These are phyloP conservation scores for Thraustotheca clavata DNA, from an alignment of 352 stramenopile genomes.

Conservation along the genomic window DNA sequence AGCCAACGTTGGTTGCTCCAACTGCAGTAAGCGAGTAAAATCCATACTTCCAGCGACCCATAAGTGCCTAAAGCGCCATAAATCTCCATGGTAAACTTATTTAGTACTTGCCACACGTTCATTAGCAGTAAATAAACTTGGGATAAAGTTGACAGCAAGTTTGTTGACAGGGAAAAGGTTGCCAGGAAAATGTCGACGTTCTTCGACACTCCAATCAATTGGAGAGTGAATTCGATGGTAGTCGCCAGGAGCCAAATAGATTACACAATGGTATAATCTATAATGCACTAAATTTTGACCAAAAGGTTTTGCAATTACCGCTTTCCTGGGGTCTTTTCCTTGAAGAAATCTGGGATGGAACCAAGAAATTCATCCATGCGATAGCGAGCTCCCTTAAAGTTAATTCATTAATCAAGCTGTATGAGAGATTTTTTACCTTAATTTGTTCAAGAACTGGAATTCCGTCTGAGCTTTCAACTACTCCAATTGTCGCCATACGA, in stretches of 20 bases:
- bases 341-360: slow-evolving; percentile 47
- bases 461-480: slow-evolving; percentile 36
- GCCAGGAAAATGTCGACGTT: slow-evolving; percentile 75
- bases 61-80: slow-evolving; percentile 27
- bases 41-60: slow-evolving; percentile 66
- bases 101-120: slow-evolving; percentile 43
- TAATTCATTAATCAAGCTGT: neutral
- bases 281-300: slow-evolving; percentile 25
- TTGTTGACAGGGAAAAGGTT: slow-evolving; percentile 77
- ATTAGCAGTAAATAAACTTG: slow-evolving; percentile 77
- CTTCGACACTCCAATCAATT: slow-evolving; percentile 57
- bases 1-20: slow-evolving; percentile 82
- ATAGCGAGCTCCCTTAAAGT: slow-evolving; percentile 45
- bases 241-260: slow-evolving; percentile 79
- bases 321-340: slow-evolving; percentile 21
- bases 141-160: slow-evolving; percentile 49
- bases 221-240: slow-evolving; percentile 85
- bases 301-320: slow-evolving; percentile 22
- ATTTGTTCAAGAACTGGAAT: slow-evolving; percentile 69
- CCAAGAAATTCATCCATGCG: slow-evolving; percentile 78
- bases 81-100: neutral
- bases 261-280: slow-evolving; percentile 68
- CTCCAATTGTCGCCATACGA: slow-evolving; percentile 43
- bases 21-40: slow-evolving; percentile 81
- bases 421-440: slow-evolving; percentile 28